Base-by-base conservation (phyloP, 148 eudicot genomes). In the Amaranthus hypochondriacus region DNA sequence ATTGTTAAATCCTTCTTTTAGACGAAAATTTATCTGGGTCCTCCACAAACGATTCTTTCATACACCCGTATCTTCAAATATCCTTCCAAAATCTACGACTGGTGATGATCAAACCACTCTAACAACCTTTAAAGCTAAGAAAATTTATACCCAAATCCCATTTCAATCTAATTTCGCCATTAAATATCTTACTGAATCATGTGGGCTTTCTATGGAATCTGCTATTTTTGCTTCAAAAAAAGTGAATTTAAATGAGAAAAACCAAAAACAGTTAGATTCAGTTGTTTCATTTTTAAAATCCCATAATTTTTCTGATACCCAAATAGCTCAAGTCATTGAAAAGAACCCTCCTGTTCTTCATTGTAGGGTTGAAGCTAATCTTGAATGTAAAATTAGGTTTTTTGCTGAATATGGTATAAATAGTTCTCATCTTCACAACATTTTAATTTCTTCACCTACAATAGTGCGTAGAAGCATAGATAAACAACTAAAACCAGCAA, bases 251-350 rank as follows among this genome's bases (percentile, higher is more conserved):
- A 39, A 42, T 3, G 59, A 62, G 57, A 42, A 51, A 49, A 73
- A 62, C 44, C 62, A 62, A 50, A 13, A 28, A 21, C 68, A 52
- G 2, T 73, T 62, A 14, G 76, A 73, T 63, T 77, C 75, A 21
- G 50, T 71, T 48, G 18, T 71, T 9, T 15, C 48, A 15, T 64
- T 77, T 49, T 21, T 77, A 42, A 77, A 71, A 56, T 71, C 75
- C 49, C 61, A 50, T 71, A 28, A 64, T 4, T 77, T 77, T 21
- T 15, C 63, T 11, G 50, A 77, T 62, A 47, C 57, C 12, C 80
- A 77, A 2, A 56, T 77, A 28, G 48, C 57, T 10, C 28, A 49
- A 65, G 55, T 77, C 7, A 49, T 77, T 14, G 57, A 62, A 21
- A 77, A 71, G 10, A n/a, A 13, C 52, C 80, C 75, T 9, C 1